These are phyloP conservation scores for Penicillium dipodomyicola DNA, from an alignment of 495 filamentous ascomycete species.

Conservation along the genomic window DNA sequence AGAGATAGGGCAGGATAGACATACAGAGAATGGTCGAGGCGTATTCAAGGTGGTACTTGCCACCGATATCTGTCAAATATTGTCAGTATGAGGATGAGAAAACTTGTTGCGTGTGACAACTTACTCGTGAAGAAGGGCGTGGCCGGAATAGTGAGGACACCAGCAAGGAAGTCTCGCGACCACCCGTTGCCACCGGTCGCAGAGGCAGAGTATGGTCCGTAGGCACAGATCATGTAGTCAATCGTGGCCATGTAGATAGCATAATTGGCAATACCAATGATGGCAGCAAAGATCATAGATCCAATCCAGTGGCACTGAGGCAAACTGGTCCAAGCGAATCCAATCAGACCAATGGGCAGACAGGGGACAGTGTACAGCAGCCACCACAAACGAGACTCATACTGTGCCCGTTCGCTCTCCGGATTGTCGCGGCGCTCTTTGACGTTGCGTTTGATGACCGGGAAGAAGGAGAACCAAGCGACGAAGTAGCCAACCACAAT, in stretches of 20 bases:
- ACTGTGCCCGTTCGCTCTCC: constrained; percentile 54
- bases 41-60: constrained; percentile 58
- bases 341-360: constrained; percentile 58
- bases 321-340: constrained; percentile 62
- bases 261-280: constrained; percentile 70
- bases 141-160: constrained; percentile 70
- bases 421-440: constrained; percentile 46
- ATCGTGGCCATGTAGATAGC: constrained; percentile 74
- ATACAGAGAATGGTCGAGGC: constrained; percentile 69
- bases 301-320: constrained; percentile 63
- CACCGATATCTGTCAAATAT: constrained; percentile 54
- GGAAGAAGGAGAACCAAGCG: constrained; percentile 54
- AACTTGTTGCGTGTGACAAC: constrained; percentile 17
- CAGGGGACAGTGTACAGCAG: constrained; percentile 57
- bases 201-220: constrained; percentile 69
- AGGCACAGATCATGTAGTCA: constrained; percentile 71
- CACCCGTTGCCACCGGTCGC: constrained; percentile 72
- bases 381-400: constrained; percentile 61
- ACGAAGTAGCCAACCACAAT: constrained; percentile 61
- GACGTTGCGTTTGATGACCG: constrained; percentile 53
- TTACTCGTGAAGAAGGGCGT: constrained; percentile 62
- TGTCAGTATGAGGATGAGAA: constrained; percentile 4
- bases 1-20: constrained; percentile 11
- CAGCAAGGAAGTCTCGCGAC: constrained; percentile 79
- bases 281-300: constrained; percentile 59